phyloP scores from a whole-genome alignment of 306 rosid genomes.

The Abrus pulchellus region DNA sequence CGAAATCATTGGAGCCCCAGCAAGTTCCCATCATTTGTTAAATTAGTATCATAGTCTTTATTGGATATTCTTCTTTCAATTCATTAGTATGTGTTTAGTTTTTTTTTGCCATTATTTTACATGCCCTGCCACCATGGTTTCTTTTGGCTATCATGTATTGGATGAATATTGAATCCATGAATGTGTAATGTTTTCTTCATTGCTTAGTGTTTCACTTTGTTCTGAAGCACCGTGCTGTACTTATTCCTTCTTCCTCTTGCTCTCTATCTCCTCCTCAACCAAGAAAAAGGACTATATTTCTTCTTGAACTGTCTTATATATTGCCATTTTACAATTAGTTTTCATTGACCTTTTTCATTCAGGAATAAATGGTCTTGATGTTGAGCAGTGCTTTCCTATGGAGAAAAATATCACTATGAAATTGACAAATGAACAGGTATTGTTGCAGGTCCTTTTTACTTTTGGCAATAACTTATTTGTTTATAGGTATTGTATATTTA shows the following conservation, averaged over 20 bases:
- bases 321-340: conserved; percentile 48
- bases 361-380: conserved; percentile 73
- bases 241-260: conserved; percentile 31
- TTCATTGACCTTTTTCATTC: conserved; percentile 21
- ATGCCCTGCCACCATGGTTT: conserved; percentile 31
- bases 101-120: not conserved
- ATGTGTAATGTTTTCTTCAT: conserved; percentile 26
- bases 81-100: conserved; percentile 1
- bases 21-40: not conserved
- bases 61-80: conserved; percentile 23
- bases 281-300: conserved; percentile 8
- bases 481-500: conserved; percentile 13
- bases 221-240: conserved; percentile 24
- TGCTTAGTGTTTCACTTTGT: conserved; percentile 35
- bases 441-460: conserved; percentile 32
- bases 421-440: conserved; percentile 88
- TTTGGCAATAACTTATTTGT: conserved; percentile 26
- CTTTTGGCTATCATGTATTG: conserved; percentile 39
- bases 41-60: conserved; percentile 1
- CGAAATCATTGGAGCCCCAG: not conserved
- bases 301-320: not conserved
- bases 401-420: conserved; percentile 71
- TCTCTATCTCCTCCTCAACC: not conserved
- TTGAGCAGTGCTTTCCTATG: conserved; percentile 92
- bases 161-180: conserved; percentile 30